Evolutionary conservation across 1,284 basidiomycete genomes (phyloP).

Genomic region (Trichosporon sp.): DNA sequence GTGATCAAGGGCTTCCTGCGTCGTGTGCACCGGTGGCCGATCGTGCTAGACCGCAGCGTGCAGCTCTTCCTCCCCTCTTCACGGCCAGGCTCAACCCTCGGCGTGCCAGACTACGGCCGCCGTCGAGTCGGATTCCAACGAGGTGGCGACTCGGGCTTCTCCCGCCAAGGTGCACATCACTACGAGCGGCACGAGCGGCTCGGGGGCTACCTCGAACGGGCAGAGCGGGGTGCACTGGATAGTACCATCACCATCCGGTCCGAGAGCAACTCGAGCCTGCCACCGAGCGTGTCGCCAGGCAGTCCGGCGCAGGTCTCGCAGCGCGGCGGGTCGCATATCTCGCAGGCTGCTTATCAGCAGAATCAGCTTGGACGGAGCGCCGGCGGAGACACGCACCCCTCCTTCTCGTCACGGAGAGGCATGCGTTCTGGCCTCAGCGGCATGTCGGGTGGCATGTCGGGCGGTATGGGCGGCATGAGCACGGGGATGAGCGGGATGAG

Average conservation of each 20-base stretch:
- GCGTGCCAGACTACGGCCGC: neutral
- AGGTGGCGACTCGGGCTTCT: slow-evolving; percentile 10
- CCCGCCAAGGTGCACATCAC: slow-evolving; percentile 3
- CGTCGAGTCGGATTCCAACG: slow-evolving; percentile 10
- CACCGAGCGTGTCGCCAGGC: neutral
- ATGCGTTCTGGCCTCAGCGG: slow-evolving; percentile 6
- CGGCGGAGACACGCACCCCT: slow-evolving; percentile 20
- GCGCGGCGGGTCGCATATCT: slow-evolving; percentile 11
- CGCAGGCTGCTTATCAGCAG: slow-evolving; percentile 7
- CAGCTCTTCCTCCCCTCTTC: neutral
- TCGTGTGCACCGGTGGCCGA: slow-evolving; percentile 85
- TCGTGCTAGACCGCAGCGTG: slow-evolving; percentile 45
- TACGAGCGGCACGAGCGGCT: neutral
- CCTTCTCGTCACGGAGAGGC: slow-evolving; percentile 3
- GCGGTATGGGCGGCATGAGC: neutral
- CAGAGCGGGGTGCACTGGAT: neutral
- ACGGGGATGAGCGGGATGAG: neutral
- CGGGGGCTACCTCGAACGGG: neutral
- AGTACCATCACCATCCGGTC: neutral
- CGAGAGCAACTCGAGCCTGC: neutral
- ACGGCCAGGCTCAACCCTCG: neutral
- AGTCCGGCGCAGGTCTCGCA: neutral
- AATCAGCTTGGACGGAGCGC: neutral
- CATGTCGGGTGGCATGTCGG: neutral
- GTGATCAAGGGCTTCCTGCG: slow-evolving; percentile 98